These are phyloP conservation scores for Sophora flavescens DNA, from an alignment of 306 rosid species.

Conservation along the genomic window DNA sequence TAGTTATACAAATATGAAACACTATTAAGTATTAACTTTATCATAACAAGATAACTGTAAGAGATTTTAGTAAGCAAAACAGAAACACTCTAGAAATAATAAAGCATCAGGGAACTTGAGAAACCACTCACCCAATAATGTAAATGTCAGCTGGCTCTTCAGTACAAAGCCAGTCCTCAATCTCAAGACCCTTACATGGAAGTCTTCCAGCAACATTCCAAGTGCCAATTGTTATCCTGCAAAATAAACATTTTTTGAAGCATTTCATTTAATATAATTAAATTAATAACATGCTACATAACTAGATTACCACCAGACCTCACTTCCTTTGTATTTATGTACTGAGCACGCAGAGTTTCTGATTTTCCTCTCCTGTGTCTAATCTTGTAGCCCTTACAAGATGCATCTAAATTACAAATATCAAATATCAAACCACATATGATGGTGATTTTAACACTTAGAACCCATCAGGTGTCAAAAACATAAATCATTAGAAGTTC, in stretches of 20 bases:
- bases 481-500: constrained; percentile 37
- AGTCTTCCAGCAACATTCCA: constrained; percentile 93
- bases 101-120: constrained; percentile 23
- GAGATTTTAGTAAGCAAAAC: constrained; percentile 2
- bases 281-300: constrained; percentile 32
- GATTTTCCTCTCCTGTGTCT: constrained; percentile 90
- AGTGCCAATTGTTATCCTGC: constrained; percentile 79
- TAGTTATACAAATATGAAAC: constrained; percentile 6
- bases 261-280: constrained; percentile 34
- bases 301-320: constrained; percentile 61
- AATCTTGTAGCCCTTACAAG: constrained; percentile 51
- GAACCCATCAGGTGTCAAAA: constrained; percentile 31
- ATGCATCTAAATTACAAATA: constrained; percentile 59
- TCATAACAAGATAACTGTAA: not conserved
- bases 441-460: not conserved
- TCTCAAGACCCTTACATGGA: constrained; percentile 79
- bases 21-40: not conserved
- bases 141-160: constrained; percentile 80
- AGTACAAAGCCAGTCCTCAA: constrained; percentile 82
- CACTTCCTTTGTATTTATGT: constrained; percentile 86
- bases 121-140: constrained; percentile 79
- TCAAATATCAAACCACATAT: constrained; percentile 29
- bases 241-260: constrained; percentile 47
- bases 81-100: not conserved
- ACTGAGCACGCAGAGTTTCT: constrained; percentile 88